These are phyloP conservation scores for Beta corolliflora DNA, from an alignment of 179 eudicot species.

Conservation along the genomic window DNA sequence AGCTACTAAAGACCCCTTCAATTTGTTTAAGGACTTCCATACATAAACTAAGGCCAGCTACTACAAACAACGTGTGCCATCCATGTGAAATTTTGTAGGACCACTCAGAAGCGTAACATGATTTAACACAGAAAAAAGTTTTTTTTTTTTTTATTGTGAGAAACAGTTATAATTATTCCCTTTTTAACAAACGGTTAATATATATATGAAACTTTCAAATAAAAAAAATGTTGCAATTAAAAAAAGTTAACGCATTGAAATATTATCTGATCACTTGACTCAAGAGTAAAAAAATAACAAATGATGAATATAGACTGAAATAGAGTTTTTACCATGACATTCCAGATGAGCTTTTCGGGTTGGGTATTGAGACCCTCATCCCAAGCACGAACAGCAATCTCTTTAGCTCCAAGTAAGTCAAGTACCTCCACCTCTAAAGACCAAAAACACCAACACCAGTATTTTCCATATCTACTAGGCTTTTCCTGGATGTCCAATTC, in stretches of 20 bases:
- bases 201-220: too few species aligned
- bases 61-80: not conserved
- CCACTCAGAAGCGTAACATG: not conserved
- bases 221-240: too few species aligned
- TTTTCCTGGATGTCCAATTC: conserved; percentile 67
- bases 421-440: conserved; percentile 79
- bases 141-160: too few species aligned
- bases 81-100: conserved; percentile 1
- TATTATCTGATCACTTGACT: too few species aligned
- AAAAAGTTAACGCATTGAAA: too few species aligned
- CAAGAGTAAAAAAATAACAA: too few species aligned
- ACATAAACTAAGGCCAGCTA: conserved; percentile 6
- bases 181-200: too few species aligned
- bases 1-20: not conserved
- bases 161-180: too few species aligned
- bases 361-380: conserved; percentile 86
- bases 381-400: conserved; percentile 93
- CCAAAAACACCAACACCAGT: conserved; percentile 99
- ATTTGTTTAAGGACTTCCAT: not conserved
- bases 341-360: conserved; percentile 96
- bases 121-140: not conserved
- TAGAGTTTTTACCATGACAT: conserved; percentile 63
- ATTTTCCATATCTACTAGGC: conserved; percentile 72
- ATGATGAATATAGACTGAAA: too few species aligned
- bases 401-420: conserved; percentile 70